These are phyloP conservation scores for Beauveria scarabaeidicola DNA, from an alignment of 2,329 filamentous ascomycete genomes.

Conservation along the genomic window DNA sequence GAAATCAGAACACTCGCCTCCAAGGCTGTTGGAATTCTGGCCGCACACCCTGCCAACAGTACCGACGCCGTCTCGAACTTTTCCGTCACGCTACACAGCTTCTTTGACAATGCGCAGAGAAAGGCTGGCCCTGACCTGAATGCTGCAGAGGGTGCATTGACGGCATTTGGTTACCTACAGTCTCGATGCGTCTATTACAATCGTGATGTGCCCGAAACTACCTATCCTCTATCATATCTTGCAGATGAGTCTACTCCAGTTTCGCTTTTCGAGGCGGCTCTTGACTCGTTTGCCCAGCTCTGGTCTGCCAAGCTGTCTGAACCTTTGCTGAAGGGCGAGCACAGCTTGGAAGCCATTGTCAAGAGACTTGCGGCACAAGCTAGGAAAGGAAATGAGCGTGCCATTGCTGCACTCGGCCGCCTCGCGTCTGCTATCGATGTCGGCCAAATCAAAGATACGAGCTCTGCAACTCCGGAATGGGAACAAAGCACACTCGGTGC, in stretches of 20 bases:
- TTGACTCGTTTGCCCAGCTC: conserved; percentile 38
- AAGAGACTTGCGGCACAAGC: conserved; percentile 58
- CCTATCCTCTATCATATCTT: conserved; percentile 25
- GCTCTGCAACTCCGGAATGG: conserved; percentile 2
- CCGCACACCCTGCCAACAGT: conserved; percentile 50
- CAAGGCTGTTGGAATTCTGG: conserved; percentile 66
- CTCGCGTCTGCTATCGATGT: conserved; percentile 38
- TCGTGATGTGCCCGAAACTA: conserved; percentile 18
- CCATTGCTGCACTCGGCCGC: conserved; percentile 72
- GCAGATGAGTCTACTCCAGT: conserved; percentile 20
- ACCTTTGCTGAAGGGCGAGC: conserved; percentile 22
- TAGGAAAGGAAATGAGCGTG: conserved; percentile 72
- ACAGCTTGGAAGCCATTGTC: conserved; percentile 38
- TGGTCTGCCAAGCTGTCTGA: conserved; percentile 36
- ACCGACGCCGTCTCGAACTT: conserved; percentile 21
- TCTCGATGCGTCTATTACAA: conserved; percentile 35
- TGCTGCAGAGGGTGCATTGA: conserved; percentile 37
- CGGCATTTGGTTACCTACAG: conserved; percentile 39
- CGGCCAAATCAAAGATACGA: conserved; percentile 17
- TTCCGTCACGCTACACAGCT: conserved; percentile 26
- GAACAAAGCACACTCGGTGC: conserved; percentile 33
- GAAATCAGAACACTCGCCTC: conserved; percentile 59
- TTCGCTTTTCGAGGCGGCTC: conserved; percentile 35
- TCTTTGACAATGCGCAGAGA: conserved; percentile 37
- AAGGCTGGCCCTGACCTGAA: conserved; percentile 35